A percentile compares a stretch with the other conserved stretches of the same genome.
phyloP scores from a whole-genome alignment of 345 rosid species.

The Rubroshorea leprosula region DNA sequence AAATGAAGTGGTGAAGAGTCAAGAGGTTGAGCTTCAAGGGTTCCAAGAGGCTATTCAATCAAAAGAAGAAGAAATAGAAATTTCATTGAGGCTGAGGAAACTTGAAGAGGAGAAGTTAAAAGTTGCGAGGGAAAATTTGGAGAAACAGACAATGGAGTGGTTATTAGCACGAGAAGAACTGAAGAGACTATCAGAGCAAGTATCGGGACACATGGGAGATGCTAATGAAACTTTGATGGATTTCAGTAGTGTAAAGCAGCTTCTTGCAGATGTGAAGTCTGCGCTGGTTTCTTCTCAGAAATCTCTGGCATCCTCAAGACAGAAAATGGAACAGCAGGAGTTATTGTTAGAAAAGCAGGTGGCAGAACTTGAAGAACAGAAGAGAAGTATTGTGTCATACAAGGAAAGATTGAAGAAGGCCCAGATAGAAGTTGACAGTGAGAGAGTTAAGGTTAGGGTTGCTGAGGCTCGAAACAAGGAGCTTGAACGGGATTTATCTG shows the following conservation, averaged over 20 bases:
- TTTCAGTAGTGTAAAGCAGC: conserved; percentile 62
- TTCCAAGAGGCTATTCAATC: conserved; percentile 42
- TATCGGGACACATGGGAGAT: conserved; percentile 37
- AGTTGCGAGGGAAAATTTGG: conserved; percentile 51
- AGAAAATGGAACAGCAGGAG: conserved; percentile 61
- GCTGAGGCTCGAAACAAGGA: conserved; percentile 61
- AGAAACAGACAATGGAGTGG: conserved; percentile 69
- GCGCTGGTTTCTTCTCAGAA: conserved; percentile 67
- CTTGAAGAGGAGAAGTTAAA: conserved; percentile 61
- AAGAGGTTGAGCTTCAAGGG: conserved; percentile 51
- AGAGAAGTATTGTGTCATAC: conserved; percentile 46
- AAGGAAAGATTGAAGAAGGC: conserved; percentile 62
- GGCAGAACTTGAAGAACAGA: conserved; percentile 62
- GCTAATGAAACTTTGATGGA: conserved; percentile 51
- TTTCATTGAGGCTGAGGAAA: conserved; percentile 33
- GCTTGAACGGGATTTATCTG: conserved; percentile 46
- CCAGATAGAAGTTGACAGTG: conserved; percentile 62
- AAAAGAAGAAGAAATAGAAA: conserved; percentile 62
- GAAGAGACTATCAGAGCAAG: conserved; percentile 42
- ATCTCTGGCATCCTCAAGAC: conserved; percentile 54
- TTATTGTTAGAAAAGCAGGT: conserved; percentile 39
- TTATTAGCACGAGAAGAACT: conserved; percentile 57
- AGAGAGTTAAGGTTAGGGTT: conserved; percentile 58
- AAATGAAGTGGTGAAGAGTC: conserved; percentile 54
- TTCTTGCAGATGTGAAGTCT: conserved; percentile 61